Conservation (phyloP, 192 early-diverging fungal species). For the Rhizoclosmatium globosum region DNA sequence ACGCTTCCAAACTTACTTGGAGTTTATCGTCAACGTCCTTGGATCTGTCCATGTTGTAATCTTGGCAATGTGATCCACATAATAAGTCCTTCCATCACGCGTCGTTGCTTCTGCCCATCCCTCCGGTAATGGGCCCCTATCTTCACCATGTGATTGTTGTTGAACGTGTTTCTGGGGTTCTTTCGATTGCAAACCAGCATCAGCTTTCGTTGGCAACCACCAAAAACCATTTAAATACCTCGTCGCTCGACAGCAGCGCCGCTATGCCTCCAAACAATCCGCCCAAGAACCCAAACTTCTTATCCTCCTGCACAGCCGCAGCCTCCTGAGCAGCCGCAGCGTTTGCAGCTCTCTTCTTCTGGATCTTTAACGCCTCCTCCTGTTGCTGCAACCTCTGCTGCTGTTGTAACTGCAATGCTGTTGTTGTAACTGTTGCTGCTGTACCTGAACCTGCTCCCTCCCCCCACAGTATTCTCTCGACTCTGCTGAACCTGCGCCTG, state of each 20-base stretch:
- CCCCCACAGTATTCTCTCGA: too few species aligned
- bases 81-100: slow-evolving; percentile 82
- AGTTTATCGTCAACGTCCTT: slow-evolving; percentile 47
- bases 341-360: slow-evolving; percentile 3
- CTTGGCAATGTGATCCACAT: slow-evolving; percentile 90
- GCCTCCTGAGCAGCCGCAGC: not conserved
- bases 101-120: slow-evolving; percentile 42
- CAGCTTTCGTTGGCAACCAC: not conserved
- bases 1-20: slow-evolving; percentile 4
- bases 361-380: not conserved
- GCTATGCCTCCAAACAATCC: slow-evolving; percentile 10
- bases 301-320: slow-evolving; percentile 14
- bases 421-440: not conserved
- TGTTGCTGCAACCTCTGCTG: not conserved
- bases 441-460: too few species aligned
- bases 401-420: not conserved
- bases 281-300: slow-evolving; percentile 16
- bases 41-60: slow-evolving; percentile 95
- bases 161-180: not conserved
- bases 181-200: not conserved
- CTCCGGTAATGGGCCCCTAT: slow-evolving; percentile 22
- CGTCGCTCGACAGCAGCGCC: not conserved
- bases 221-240: not conserved
- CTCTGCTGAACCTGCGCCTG: too few species aligned
- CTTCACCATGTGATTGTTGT: slow-evolving; percentile 1